phyloP scores from a whole-genome alignment of 768 basidiomycete species.

The Podaxis sp. region DNA sequence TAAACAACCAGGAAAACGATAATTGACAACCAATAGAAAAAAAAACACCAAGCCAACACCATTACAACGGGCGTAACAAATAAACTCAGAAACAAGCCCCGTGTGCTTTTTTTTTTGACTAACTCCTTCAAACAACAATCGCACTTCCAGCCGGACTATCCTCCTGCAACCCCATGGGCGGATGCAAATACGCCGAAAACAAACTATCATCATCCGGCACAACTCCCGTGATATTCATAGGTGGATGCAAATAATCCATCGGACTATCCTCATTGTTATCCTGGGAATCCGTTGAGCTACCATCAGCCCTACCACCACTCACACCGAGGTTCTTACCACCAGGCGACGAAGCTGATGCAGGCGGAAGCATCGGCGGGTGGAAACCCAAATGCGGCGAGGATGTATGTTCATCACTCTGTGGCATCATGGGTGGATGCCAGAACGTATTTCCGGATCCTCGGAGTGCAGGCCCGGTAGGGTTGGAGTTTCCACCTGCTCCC shows the following conservation, averaged over 20 bases:
- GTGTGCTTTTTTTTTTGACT: constrained; percentile 4
- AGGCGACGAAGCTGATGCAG: constrained; percentile 11
- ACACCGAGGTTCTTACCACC: not conserved
- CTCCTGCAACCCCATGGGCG: constrained; percentile 39
- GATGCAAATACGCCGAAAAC: constrained; percentile 43
- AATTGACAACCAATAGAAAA: constrained; percentile 8
- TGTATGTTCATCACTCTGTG: constrained; percentile 35
- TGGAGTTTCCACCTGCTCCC: not conserved
- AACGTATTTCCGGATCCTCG: constrained; percentile 59
- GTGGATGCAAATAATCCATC: constrained; percentile 71
- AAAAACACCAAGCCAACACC: not conserved
- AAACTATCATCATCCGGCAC: constrained; percentile 63
- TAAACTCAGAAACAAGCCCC: not conserved
- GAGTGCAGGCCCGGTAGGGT: constrained; percentile 36
- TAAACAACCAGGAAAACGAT: not conserved
- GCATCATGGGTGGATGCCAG: constrained; percentile 78
- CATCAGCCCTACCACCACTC: constrained; percentile 3
- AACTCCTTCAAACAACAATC: constrained; percentile 21
- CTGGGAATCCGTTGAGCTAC: not conserved
- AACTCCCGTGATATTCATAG: constrained; percentile 30
- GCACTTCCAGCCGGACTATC: constrained; percentile 21
- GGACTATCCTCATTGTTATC: constrained; percentile 45
- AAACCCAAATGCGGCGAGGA: not conserved
- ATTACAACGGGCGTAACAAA: not conserved
- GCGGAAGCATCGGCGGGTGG: constrained; percentile 43